Conservation (phyloP, 2,329 filamentous ascomycete genomes). For the Parastagonospora avenae region DNA sequence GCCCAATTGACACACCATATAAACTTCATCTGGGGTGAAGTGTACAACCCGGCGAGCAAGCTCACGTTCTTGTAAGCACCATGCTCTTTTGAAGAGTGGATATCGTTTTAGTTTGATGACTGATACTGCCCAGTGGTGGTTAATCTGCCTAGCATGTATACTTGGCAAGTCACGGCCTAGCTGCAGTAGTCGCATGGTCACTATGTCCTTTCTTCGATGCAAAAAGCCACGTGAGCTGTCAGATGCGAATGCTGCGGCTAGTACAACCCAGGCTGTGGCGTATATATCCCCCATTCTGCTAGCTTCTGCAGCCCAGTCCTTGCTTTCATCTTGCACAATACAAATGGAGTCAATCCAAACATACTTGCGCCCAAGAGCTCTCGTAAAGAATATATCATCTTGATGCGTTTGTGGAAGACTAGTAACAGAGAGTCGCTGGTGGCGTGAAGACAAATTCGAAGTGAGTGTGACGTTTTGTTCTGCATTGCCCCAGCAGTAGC, state of each 20-base stretch:
- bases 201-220: not conserved
- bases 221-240: slow-evolving; percentile 1
- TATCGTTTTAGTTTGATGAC: not conserved
- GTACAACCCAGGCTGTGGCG: slow-evolving; percentile 13
- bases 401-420: slow-evolving; percentile 5
- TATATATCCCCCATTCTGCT: slow-evolving; percentile 21
- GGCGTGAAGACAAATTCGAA: slow-evolving; percentile 3
- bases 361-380: slow-evolving; percentile 8
- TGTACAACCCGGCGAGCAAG: slow-evolving; percentile 7
- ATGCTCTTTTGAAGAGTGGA: slow-evolving; percentile 9
- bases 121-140: not conserved
- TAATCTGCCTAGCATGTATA: not conserved
- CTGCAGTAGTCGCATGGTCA: not conserved
- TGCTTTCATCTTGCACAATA: slow-evolving; percentile 22
- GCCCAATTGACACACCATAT: slow-evolving; percentile 4
- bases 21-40: slow-evolving; percentile 7
- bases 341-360: slow-evolving; percentile 29
- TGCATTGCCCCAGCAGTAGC: no score
- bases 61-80: slow-evolving; percentile 10
- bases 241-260: slow-evolving; percentile 8
- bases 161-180: no score
- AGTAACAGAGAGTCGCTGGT: slow-evolving; percentile 2
- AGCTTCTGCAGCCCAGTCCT: slow-evolving; percentile 18
- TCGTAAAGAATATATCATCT: slow-evolving; percentile 14
- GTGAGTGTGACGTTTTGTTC: no score